A percentile compares a stretch with the other conserved stretches of the same genome.
Evolutionary conservation across 345 rosid genomes (phyloP).

Genomic region (Boechera retrofracta): DNA sequence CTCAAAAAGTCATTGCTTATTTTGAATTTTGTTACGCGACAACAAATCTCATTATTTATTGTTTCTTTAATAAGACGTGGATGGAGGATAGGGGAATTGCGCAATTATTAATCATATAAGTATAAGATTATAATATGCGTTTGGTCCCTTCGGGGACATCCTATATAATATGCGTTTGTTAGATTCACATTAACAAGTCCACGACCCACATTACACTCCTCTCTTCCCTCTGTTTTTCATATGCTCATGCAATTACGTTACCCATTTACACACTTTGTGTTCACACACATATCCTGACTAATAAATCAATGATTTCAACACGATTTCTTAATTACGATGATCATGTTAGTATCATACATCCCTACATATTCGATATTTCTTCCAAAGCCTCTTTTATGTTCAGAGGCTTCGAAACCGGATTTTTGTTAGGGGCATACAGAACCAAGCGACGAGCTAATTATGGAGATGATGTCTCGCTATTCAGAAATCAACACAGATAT

Average conservation of each 20-base stretch:
- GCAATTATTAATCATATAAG: neutral
- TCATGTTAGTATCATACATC: neutral
- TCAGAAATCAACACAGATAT: slow-evolving; percentile 5
- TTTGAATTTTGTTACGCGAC: neutral
- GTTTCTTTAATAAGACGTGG: slow-evolving; percentile 11
- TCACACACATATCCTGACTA: neutral
- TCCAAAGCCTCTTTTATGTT: neutral
- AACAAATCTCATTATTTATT: slow-evolving; percentile 6
- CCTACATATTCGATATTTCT: neutral
- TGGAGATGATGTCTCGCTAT: neutral
- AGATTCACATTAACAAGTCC: slow-evolving; percentile 41
- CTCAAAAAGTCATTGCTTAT: slow-evolving; percentile 16
- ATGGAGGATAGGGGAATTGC: slow-evolving; percentile 16
- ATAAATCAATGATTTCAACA: neutral
- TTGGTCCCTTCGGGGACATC: no score
- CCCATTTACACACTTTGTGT: slow-evolving; percentile 29
- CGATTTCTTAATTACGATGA: neutral
- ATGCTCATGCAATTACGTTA: neutral
- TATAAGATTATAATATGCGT: no score
- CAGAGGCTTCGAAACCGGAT: neutral
- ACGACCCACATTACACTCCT: neutral
- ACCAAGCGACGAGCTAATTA: neutral
- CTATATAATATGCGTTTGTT: slow-evolving; percentile 20
- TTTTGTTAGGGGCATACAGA: neutral
- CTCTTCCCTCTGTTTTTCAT: neutral